These are phyloP conservation scores for Alloteropsis angusta DNA, from an alignment of 202 grass and related monocot species.

Conservation along the genomic window DNA sequence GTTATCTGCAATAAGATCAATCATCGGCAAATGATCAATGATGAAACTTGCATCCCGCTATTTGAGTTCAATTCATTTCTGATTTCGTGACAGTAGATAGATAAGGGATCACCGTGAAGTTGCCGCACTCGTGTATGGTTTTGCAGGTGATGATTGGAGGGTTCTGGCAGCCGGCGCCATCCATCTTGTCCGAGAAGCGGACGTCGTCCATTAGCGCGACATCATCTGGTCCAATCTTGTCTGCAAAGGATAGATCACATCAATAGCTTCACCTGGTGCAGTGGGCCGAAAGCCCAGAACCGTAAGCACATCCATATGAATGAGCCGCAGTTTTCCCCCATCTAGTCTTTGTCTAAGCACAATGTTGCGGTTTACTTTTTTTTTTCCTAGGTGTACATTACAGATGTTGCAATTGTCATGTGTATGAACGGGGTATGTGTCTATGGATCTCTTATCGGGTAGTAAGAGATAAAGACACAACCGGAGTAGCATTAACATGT, in stretches of 20 bases:
- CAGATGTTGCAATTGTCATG: too few relatives aligned
- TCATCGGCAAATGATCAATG: background rate
- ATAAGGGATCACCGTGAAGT: background rate
- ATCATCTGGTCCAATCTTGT: background rate
- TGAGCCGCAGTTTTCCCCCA: too few relatives aligned
- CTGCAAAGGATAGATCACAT: background rate
- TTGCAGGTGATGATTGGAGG: background rate
- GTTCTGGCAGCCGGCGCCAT: background rate
- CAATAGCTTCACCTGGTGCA: background rate
- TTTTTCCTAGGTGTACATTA: too few relatives aligned
- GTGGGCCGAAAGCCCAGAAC: too few relatives aligned
- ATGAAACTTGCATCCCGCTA: background rate
- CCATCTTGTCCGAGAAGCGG: background rate
- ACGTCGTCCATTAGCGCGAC: background rate
- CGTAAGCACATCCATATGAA: too few relatives aligned
- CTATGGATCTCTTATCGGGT: too few relatives aligned
- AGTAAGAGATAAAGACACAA: too few relatives aligned
- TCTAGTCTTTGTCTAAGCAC: background rate
- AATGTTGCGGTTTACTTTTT: background rate
- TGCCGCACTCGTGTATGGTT: background rate
- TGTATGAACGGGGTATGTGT: too few relatives aligned
- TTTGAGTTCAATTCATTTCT: background rate
- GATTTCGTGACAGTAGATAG: background rate
- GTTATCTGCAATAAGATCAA: constrained; percentile 26
- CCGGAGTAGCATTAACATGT: too few relatives aligned